Evolutionary conservation across 345 rosid genomes (phyloP).

Genomic region (Camelina neglecta): DNA sequence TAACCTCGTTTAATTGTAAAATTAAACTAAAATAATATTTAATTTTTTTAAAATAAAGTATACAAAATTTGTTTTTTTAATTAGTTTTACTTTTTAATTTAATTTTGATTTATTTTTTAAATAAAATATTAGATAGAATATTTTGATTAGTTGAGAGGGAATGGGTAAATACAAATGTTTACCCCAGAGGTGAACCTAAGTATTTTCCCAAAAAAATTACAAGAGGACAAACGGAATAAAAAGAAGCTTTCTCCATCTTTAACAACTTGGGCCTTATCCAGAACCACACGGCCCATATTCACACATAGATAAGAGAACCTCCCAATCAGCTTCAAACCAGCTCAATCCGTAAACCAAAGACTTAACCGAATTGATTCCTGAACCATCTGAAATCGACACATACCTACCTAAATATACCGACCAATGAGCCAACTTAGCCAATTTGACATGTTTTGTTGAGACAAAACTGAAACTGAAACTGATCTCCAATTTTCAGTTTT

Average conservation of each 20-base stretch:
- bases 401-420: background rate
- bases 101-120: too few species aligned
- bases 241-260: background rate
- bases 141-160: too few species aligned
- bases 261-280: background rate
- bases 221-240: too few species aligned
- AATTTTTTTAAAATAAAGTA: too few species aligned
- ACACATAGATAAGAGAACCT: background rate
- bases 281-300: background rate
- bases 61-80: too few species aligned
- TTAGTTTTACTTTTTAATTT: too few species aligned
- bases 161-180: too few species aligned
- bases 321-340: background rate
- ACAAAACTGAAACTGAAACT: background rate
- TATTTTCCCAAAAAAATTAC: too few species aligned
- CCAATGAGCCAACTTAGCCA: background rate
- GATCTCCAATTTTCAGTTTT: slow-evolving; percentile 3
- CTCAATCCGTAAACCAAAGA: background rate
- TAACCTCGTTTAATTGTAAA: too few species aligned
- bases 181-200: background rate
- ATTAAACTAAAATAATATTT: too few species aligned
- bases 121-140: too few species aligned
- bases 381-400: background rate
- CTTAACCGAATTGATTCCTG: background rate
- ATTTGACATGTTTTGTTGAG: slow-evolving; percentile 12